phyloP scores from a whole-genome alignment of 192 early-diverging fungal species.

The Coemansia sp. region DNA sequence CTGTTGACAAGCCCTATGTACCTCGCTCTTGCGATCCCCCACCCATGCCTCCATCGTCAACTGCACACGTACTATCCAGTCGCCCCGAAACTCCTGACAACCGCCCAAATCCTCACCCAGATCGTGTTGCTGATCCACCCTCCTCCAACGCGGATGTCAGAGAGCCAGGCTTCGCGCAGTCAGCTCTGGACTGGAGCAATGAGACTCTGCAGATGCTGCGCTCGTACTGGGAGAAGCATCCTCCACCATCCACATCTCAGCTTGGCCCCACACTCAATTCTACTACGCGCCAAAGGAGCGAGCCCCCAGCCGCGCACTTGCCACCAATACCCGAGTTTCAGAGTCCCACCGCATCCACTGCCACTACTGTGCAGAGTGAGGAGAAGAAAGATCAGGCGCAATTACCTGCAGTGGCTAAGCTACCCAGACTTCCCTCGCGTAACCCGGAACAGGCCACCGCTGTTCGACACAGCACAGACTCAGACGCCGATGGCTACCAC shows the following conservation, averaged over 20 bases:
- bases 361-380: too few species aligned
- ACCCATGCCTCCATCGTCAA: background rate
- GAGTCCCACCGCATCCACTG: background rate
- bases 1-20: constrained; percentile 26
- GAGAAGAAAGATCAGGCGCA: too few species aligned
- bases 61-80: background rate
- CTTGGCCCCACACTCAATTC: background rate
- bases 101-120: too few species aligned
- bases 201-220: constrained; percentile 41
- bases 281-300: constrained; percentile 1
- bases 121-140: too few species aligned
- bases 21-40: constrained; percentile 4
- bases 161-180: constrained; percentile 21
- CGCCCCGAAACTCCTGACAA: too few species aligned
- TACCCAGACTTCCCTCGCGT: too few species aligned
- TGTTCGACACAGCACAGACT: background rate
- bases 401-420: too few species aligned
- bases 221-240: constrained; percentile 36
- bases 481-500: background rate
- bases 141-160: too few species aligned
- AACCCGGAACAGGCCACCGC: background rate
- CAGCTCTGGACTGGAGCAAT: constrained; percentile 42
- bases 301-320: constrained; percentile 7
- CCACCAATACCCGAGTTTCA: constrained; percentile 2
- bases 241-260: background rate